Evolutionary conservation across 2,329 filamentous ascomycete species (phyloP).

Genomic region (Nannizziopsis barbatae): DNA sequence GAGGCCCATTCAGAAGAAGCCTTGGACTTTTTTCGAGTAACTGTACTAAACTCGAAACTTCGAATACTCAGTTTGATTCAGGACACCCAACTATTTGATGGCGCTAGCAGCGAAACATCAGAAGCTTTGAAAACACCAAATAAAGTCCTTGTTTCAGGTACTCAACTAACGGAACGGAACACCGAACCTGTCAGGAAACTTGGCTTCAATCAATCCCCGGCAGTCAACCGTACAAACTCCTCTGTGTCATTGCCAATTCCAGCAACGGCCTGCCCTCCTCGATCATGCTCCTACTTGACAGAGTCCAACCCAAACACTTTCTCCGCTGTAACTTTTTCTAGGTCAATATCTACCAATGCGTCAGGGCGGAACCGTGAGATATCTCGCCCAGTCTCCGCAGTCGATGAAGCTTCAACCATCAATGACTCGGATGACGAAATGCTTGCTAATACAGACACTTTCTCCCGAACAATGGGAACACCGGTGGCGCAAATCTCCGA

Average conservation of each 20-base stretch:
- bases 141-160: slow-evolving; percentile 15
- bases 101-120: neutral
- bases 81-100: slow-evolving; percentile 23
- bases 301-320: neutral
- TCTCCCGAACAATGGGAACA: slow-evolving; percentile 35
- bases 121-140: slow-evolving; percentile 1
- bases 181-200: slow-evolving; percentile 3
- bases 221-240: neutral
- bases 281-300: neutral
- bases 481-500: slow-evolving; percentile 20
- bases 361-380: neutral
- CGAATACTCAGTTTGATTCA: slow-evolving; percentile 27
- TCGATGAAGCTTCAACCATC: neutral
- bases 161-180: slow-evolving; percentile 8
- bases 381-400: neutral
- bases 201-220: neutral
- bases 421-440: slow-evolving; percentile 5
- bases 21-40: slow-evolving; percentile 19
- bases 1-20: slow-evolving; percentile 27
- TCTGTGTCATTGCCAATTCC: slow-evolving; percentile 2
- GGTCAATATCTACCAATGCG: neutral
- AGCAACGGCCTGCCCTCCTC: neutral
- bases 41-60: slow-evolving; percentile 27
- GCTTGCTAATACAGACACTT: slow-evolving; percentile 21
- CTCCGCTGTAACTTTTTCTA: neutral